These are phyloP conservation scores for Laetiporus sulphureus DNA, from an alignment of 1,284 basidiomycete species.

Conservation along the genomic window DNA sequence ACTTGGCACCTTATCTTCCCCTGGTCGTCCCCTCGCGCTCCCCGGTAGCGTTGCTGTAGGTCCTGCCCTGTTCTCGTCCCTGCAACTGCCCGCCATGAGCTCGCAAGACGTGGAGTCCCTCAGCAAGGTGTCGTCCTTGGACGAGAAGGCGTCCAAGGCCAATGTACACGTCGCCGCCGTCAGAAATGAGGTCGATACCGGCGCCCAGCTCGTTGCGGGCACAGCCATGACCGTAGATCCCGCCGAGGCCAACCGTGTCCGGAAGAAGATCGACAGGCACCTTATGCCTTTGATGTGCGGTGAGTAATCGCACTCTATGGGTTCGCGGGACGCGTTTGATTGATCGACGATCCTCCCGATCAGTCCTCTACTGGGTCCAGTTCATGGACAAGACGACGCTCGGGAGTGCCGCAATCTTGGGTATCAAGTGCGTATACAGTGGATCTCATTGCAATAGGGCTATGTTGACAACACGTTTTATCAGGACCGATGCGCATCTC, in stretches of 20 bases:
- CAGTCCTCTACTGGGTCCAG: conserved; percentile 60
- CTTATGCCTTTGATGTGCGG: conserved; percentile 67
- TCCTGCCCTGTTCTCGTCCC: too few species aligned
- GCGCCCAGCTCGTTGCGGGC: conserved; percentile 44
- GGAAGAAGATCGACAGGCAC: conserved; percentile 61
- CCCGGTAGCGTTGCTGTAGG: too few species aligned
- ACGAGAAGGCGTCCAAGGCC: conserved; percentile 2
- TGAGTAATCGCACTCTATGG: conserved; percentile 39
- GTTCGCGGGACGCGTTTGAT: too few species aligned
- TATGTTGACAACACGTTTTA: not conserved
- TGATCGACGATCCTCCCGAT: too few species aligned
- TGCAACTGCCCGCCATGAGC: too few species aligned
- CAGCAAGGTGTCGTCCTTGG: conserved; percentile 1
- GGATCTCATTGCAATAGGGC: not conserved
- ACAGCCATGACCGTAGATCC: conserved; percentile 37
- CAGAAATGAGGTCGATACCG: conserved; percentile 46
- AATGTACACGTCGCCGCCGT: conserved; percentile 18
- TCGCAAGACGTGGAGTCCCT: too few species aligned
- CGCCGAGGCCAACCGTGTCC: conserved; percentile 41
- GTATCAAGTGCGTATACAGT: conserved; percentile 39
- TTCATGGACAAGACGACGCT: conserved; percentile 74
- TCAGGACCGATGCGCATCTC: conserved; percentile 29
- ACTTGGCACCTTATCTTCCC: too few species aligned
- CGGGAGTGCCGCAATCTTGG: conserved; percentile 58
- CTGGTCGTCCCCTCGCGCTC: too few species aligned